phyloP scores from a whole-genome alignment of 345 rosid genomes.

The Gossypium longicalyx region DNA sequence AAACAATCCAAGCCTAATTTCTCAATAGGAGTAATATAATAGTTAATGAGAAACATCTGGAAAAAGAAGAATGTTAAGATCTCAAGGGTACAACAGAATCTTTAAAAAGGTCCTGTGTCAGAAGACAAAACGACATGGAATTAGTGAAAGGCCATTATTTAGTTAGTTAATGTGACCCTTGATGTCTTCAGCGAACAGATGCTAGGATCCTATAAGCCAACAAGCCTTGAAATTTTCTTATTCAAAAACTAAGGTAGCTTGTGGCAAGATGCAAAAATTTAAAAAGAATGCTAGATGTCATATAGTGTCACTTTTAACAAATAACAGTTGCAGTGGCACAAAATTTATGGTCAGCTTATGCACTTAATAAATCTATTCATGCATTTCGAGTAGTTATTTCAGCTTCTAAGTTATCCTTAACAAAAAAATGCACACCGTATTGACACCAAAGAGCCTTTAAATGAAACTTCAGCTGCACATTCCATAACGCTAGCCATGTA shows the following conservation, averaged over 20 bases:
- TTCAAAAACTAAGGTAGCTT: background rate
- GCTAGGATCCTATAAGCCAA: background rate
- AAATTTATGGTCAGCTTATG: background rate
- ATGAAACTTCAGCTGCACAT: constrained; percentile 1
- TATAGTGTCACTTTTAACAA: background rate
- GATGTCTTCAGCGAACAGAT: background rate
- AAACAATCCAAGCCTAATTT: constrained; percentile 23
- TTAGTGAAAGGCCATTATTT: background rate
- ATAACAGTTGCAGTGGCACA: background rate
- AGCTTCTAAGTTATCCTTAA: constrained; percentile 6
- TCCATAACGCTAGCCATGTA: constrained; percentile 9
- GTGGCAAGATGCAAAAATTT: background rate
- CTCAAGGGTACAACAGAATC: background rate
- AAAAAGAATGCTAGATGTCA: background rate
- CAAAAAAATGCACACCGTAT: constrained; percentile 5
- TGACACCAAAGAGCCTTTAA: constrained; percentile 8
- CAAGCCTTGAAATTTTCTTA: background rate
- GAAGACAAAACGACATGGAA: background rate
- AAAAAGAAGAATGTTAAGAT: background rate
- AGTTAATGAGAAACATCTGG: background rate
- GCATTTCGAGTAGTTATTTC: constrained; percentile 7
- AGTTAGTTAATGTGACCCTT: background rate
- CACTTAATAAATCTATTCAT: background rate
- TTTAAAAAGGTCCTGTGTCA: background rate
- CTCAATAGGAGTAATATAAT: constrained; percentile 10